Base-by-base conservation (phyloP, 129 eudicot species). In the Flaveria ramosissima region DNA sequence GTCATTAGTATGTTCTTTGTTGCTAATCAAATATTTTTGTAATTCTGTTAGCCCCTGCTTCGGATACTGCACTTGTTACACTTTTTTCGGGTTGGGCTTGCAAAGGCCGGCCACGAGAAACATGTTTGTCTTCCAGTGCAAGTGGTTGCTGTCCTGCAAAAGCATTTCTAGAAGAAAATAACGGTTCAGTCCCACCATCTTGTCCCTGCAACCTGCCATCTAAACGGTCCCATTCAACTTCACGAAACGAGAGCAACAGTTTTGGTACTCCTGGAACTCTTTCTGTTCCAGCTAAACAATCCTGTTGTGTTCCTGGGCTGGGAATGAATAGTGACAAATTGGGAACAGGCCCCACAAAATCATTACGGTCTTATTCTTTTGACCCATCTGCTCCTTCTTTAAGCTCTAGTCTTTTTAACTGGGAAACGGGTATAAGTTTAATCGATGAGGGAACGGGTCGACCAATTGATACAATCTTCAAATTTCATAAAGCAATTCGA, bases 31-130 rank as follows among this genome's bases (percentile, higher is more conserved):
- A 36, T 63, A 57, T 73, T 42, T 73, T 56, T 77, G 85, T 92
- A 53, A 94, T 42, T 73, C 61, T 77, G 85, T 92, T 68, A 94
- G 99, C 97, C 56, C 99, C 99, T 72, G 90, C 88, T 24, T 83
- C 90, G 30, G 99, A 94, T 75, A 52, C 65, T 75, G 99, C 97
- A 65, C 85, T 94, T 62, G 99, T 94, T 32, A 94, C 99, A 16
- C 92, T 94, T 68, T 94, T 94, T 76, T 85, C 97, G 43, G 99
- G 99, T 6, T 94, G 99, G 99, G 99, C 99, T 45, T 94, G 99
- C 90, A 94, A 94, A 86, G 99, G 97, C 77, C 85, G 84, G 65
- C 83, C 86, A 69, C 74, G 75, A n/a, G 89, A 84, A 69, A 80
- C 83, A 75, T 94, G 99, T 59, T 86, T 94, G 70, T 86, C 96